These are phyloP conservation scores for Cystobasidium slooffiae DNA, from an alignment of 1,284 basidiomycete genomes.

Conservation along the genomic window DNA sequence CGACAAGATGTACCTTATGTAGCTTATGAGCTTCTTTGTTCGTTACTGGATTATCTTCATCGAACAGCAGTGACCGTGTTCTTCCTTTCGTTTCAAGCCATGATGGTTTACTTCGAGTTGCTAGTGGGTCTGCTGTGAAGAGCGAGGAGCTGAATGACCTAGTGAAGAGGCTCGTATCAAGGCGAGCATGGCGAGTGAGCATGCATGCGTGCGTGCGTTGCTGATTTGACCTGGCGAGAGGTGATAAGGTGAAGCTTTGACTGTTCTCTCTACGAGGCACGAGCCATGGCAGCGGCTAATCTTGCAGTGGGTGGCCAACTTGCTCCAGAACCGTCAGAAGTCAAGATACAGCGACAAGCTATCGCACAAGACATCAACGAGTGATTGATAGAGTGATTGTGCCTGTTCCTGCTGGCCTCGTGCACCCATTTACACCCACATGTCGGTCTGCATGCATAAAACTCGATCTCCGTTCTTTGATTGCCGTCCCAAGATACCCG, in stretches of 20 bases:
- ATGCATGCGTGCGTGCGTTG: constrained; percentile 27
- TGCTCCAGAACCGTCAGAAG: no score
- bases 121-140: not conserved
- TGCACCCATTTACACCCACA: not conserved
- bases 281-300: no score
- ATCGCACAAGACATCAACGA: no score
- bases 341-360: no score
- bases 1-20: constrained; percentile 11
- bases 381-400: no score
- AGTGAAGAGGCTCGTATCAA: not conserved
- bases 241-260: not conserved
- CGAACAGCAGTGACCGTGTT: constrained; percentile 31
- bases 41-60: constrained; percentile 30
- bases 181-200: constrained; percentile 26
- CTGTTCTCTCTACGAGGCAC: not conserved
- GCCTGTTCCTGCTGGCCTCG: no score
- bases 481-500: constrained; percentile 7
- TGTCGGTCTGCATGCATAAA: not conserved
- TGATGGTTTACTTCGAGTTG: not conserved
- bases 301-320: no score
- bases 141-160: not conserved
- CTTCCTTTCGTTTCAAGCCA: constrained; percentile 9
- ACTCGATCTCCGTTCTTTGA: constrained; percentile 7
- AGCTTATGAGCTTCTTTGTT: constrained; percentile 28
- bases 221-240: not conserved